Base-by-base conservation (phyloP, 2,329 filamentous ascomycete genomes). In the Penicillium sp. region DNA sequence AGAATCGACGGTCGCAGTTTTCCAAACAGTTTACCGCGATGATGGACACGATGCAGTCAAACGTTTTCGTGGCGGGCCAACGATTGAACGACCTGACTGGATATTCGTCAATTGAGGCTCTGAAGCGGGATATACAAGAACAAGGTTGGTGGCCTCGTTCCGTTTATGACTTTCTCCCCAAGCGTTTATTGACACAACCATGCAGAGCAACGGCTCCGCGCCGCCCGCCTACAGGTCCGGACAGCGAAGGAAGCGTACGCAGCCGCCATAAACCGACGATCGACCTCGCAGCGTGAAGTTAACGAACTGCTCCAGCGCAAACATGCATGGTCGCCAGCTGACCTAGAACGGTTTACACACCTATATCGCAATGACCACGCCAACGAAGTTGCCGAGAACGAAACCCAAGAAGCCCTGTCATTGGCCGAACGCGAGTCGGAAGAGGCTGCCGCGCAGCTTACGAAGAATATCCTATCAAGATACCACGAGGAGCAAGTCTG, bases 401-500 rank as follows among this genome's bases (percentile, higher is more conserved):
- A 86, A 60, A 89, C 92, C 2, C 89, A 91, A 67, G 88, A 91
- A 62, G 84, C 85, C 15, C 84, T 98, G 29, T 88, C 88, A 17
- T 85, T 88, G 62, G 89, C 92, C 2, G 95, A 99, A 80, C 85
- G 86, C 49, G 87, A 91, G 63, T 88, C 96, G 64, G 91, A 97
- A 78, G 89, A 91, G 64, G 86, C 93, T 0, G 86, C 89, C 59
- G 86, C 88, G 56, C 86, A 89, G 70, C 82, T 99, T 58, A 94
- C 91, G 74, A 88, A 90, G 64, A 88, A 90, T 55, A 97, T 98
- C 70, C 82, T 97, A 56, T 91, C 91, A 64, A 88, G 96, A 64
- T 99, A 99, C 78, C 95, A 99, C 77, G 95, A 99, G 80, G 95
- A 99, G 81, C 95, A 99, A 81, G 96, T 99, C 60, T 99, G 95